phyloP scores from a whole-genome alignment of 1,284 basidiomycete species.

The Rugosomyces carneus region DNA sequence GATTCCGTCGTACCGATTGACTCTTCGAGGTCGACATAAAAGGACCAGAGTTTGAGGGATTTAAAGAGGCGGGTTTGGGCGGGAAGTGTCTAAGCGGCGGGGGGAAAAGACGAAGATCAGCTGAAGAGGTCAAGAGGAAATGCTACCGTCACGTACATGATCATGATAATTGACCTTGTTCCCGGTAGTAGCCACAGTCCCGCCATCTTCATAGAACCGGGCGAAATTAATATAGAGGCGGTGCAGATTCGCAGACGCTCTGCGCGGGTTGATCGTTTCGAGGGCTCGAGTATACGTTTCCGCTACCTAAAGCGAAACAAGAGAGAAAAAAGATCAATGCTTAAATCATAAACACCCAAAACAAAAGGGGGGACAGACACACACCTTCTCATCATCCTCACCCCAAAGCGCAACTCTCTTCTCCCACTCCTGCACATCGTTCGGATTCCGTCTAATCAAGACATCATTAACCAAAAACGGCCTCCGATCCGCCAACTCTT shows the following conservation, averaged over 20 bases:
- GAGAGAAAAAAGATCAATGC: not conserved
- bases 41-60: constrained; percentile 97
- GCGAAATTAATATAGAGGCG: constrained; percentile 94
- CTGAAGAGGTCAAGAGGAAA: not conserved
- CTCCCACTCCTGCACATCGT: constrained; percentile 99
- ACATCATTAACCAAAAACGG: constrained; percentile 98
- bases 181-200: constrained; percentile 82
- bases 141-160: constrained; percentile 61
- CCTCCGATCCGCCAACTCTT: constrained; percentile 90
- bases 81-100: constrained; percentile 54
- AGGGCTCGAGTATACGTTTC: constrained; percentile 90
- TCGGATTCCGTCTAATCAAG: constrained; percentile 87
- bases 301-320: constrained; percentile 58
- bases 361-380: constrained; percentile 2
- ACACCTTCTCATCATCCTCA: constrained; percentile 86
- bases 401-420: constrained; percentile 94
- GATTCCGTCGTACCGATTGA: constrained; percentile 92
- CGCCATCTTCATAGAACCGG: constrained; percentile 96
- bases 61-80: constrained; percentile 94
- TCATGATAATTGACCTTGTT: constrained; percentile 93
- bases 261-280: constrained; percentile 84
- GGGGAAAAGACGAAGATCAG: constrained; percentile 13
- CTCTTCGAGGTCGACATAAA: constrained; percentile 97
- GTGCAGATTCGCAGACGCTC: constrained; percentile 89
- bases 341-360: no score